Base-by-base conservation (phyloP, 495 filamentous ascomycete species). In the Friedmanniomyces simplex region DNA sequence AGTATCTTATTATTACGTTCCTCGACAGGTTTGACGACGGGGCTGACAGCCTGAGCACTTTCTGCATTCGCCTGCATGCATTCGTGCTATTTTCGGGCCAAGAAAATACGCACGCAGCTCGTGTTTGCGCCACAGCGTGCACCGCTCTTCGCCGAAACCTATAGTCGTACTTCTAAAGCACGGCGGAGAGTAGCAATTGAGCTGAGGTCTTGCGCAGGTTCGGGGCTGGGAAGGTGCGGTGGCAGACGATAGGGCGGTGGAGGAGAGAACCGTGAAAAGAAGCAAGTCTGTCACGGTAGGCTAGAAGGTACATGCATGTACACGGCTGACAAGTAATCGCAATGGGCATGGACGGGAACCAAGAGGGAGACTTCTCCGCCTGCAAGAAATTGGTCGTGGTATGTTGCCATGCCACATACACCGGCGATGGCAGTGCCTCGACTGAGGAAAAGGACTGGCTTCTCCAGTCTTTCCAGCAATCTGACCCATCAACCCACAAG, bases 341-440 rank as follows among this genome's bases (percentile, higher is more conserved):
- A 10, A 32, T 32, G 28, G n/a, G n/a, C n/a, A 32, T 10, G 3
- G 28, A 32, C 10, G 4, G 10, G 28, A 32, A 10, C 4, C 28
- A 32, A 32, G 28, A 32, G 28, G 28, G 28, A 32, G 28, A 32
- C 28, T 32, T 43, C 41, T 43, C 41, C 46, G 6, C 20, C 16
- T 62, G 55, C 50, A 55, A 37, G 10, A 43, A 63, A 1, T 45
- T 66, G 34, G 51, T 71, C 24, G 61, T 73, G 20, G 61, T 73
- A 22, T 73, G 69, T 64, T 71, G 69, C 58, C 71, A 73, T 52
- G 64, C 67, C 32, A 68, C 66, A 14, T 72, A 65, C 63, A 54
- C 54, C 32, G 61, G 63, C 25, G 53, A 50, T 49, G 59, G 59
- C 30, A 50, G 52, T 24, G 42, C 60, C 24, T 58, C 60, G n/a